Base-by-base conservation (phyloP, 225 moss, liverwort and hornwort species). In the Neckera pumila region DNA sequence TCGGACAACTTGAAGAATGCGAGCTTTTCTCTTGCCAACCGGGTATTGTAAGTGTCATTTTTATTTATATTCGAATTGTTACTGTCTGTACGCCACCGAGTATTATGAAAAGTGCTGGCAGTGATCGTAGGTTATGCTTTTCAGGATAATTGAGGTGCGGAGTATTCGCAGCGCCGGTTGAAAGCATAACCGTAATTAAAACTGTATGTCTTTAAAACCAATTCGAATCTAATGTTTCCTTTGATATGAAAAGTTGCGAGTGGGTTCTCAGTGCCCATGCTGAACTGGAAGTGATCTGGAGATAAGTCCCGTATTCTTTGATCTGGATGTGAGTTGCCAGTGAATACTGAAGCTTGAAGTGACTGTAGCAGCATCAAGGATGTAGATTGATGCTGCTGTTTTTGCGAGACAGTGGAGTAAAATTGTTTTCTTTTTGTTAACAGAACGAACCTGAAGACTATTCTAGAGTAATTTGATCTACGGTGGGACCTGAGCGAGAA, bases 181-280 rank as follows among this genome's bases (percentile, higher is more conserved):
- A 59, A 56, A 86, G 82, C 86, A 25, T 22, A 82, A 66, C 66
- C 26, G 89, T 26, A 67, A 73, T 22, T 53, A 74, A 43, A 85
- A 74, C 89, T 85, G 89, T n/a, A 70, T 34, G 20, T 59, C 27
- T 28, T 12, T 73, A 22, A 62, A 80, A 85, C 45, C 76, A 86
- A 65, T 86, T 86, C 66, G 81, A 49, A 86, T 89, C 86, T 80
- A 81, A 57, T 33, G 64, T 86, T 86, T 86, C 81, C 56, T 81
- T 89, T 76, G 86, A 89, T 89, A 51, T 86, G 86, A 86, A 89
- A 86, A 82, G 89, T 89, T 82, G 49, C 49, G 81, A 58, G 65
- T 82, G 65, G 74, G 80, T 81, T 89, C 36, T 45, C 28, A 65
- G 49, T 66, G 75, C 58, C 33, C 73, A 56, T 42, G 49, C 31